Evolutionary conservation across 257 asterid species (phyloP).

Genomic region (Paraleonurus japonicus): DNA sequence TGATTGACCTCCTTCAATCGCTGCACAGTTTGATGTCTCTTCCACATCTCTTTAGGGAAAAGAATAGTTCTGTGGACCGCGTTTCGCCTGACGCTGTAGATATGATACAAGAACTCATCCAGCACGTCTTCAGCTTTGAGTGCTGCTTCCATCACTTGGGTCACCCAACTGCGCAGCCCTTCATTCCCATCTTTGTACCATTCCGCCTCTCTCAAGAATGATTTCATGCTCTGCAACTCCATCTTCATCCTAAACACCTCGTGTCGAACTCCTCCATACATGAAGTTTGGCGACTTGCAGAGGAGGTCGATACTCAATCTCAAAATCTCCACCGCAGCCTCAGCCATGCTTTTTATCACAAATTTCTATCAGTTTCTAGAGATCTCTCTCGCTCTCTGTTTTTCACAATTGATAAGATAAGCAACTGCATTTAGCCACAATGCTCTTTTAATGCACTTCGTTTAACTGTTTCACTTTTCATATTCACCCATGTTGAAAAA

Average conservation of each 20-base stretch:
- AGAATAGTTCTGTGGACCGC: neutral
- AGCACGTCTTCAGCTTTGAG: slow-evolving; percentile 7
- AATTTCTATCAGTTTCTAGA: neutral
- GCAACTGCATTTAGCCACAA: too few species aligned
- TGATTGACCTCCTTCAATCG: neutral
- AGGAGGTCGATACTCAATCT: neutral
- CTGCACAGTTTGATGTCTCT: neutral
- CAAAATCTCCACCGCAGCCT: neutral
- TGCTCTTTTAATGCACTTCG: too few species aligned
- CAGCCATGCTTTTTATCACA: neutral
- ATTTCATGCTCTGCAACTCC: slow-evolving; percentile 14
- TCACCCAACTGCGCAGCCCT: neutral
- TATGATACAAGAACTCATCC: slow-evolving; percentile 6
- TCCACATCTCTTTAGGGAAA: neutral
- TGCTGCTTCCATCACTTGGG: slow-evolving; percentile 16
- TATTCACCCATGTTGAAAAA: too few species aligned
- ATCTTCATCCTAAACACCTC: neutral
- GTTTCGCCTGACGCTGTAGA: neutral
- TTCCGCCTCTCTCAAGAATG: slow-evolving; percentile 12
- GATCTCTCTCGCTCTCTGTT: neutral
- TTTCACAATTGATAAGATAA: too few species aligned
- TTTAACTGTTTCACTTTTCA: too few species aligned
- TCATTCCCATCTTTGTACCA: neutral
- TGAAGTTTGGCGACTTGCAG: neutral
- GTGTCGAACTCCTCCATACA: neutral